Percentiles rank a stretch among this genome's conserved stretches.
These are phyloP conservation scores for Thraustochytrium sp. DNA, from an alignment of 352 stramenopile genomes.

Conservation along the genomic window DNA sequence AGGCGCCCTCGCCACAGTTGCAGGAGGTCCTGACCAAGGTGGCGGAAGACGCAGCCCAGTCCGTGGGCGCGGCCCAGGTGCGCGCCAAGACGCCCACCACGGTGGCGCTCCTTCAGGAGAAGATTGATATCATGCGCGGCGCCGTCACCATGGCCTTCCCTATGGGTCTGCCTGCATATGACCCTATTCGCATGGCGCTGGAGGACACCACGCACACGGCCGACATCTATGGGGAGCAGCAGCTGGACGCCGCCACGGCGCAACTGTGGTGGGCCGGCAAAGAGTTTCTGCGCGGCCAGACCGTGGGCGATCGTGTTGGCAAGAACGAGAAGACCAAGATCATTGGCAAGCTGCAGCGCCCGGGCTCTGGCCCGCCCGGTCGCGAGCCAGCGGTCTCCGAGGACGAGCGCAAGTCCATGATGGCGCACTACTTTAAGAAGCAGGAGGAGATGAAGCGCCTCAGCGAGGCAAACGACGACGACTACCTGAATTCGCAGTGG, in stretches of 20 bases:
- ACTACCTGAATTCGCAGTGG: conserved; percentile 88
- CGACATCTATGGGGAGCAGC: conserved; percentile 56
- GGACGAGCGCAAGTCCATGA: conserved; percentile 92
- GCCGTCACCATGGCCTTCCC: conserved; percentile 88
- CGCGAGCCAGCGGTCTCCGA: conserved; percentile 72
- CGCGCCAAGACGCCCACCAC: conserved; percentile 61
- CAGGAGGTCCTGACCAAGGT: conserved; percentile 25
- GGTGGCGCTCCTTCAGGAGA: conserved; percentile 70
- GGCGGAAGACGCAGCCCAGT: conserved; percentile 25
- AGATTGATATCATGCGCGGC: conserved; percentile 81
- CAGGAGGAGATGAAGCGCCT: conserved; percentile 75
- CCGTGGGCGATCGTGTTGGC: conserved; percentile 76
- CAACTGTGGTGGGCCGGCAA: conserved; percentile 91
- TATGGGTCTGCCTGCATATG: conserved; percentile 81
- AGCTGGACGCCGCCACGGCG: conserved; percentile 71
- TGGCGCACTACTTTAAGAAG: conserved; percentile 88
- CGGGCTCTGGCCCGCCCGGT: conserved; percentile 72
- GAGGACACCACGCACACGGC: conserved; percentile 59
- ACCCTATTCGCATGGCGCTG: conserved; percentile 74
- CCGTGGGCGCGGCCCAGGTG: conserved; percentile 56
- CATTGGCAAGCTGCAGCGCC: conserved; percentile 77
- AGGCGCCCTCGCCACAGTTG: conserved; percentile 4
- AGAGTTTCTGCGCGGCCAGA: conserved; percentile 83
- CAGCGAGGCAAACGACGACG: conserved; percentile 80
- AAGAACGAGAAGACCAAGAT: conserved; percentile 92